phyloP scores from a whole-genome alignment of 164 flowering plant genomes.

The Malania oleifera region DNA sequence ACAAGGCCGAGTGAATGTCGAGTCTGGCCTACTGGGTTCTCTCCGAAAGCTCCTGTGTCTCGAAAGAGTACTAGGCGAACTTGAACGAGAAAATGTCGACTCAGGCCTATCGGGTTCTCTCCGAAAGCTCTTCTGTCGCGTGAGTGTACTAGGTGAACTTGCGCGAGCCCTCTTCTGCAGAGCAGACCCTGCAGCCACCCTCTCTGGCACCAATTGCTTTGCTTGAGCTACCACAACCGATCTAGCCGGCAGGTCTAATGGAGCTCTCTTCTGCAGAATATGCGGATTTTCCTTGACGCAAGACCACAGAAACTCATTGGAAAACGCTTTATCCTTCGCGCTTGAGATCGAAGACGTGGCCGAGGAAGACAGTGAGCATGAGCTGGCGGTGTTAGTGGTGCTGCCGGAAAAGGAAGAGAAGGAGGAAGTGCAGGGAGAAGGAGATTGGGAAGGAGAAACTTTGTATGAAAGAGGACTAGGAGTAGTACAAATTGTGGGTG shows the following conservation, averaged over 20 bases:
- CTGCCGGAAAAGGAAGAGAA: constrained; percentile 23
- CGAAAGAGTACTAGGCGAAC: no score
- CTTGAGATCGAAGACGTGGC: constrained; percentile 20
- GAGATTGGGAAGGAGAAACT: constrained; percentile 11
- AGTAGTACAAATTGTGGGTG: constrained; percentile 20
- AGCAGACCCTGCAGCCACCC: not conserved
- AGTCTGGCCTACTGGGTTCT: no score
- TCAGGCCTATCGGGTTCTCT: constrained; percentile 19
- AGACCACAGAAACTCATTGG: constrained; percentile 57
- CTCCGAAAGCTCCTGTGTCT: no score
- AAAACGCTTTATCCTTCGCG: constrained; percentile 38
- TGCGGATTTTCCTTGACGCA: constrained; percentile 64
- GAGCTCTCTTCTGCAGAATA: constrained; percentile 5
- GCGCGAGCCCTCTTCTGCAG: constrained; percentile 33
- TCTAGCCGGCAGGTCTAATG: not conserved
- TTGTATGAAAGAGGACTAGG: constrained; percentile 9
- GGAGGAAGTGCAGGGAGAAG: constrained; percentile 16
- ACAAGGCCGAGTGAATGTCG: no score
- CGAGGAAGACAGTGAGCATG: constrained; percentile 11
- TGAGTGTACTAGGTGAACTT: constrained; percentile 29
- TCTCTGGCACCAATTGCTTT: constrained; percentile 11
- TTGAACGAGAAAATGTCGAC: no score
- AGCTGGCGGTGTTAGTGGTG: constrained; percentile 11
- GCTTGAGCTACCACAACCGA: not conserved
- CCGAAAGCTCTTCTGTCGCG: constrained; percentile 43